Conservation (phyloP, 2,329 filamentous ascomycete species). For the Dryadomyces sulphureus region DNA sequence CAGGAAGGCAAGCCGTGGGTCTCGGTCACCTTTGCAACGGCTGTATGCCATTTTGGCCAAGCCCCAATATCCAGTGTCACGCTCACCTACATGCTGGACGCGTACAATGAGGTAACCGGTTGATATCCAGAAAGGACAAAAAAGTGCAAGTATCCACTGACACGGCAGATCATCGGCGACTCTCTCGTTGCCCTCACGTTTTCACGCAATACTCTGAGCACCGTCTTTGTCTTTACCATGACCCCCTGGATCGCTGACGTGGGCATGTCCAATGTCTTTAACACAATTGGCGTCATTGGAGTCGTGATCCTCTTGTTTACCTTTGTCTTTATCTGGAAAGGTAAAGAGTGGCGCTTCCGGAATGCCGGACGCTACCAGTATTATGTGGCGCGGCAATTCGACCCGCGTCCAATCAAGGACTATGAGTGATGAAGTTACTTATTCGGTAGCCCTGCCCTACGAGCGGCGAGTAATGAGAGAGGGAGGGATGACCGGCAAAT, state of each 20-base stretch:
- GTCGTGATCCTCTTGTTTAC: constrained; percentile 4
- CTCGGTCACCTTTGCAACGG: constrained; percentile 2
- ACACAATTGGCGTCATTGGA: constrained; percentile 8
- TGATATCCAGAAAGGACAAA: neutral
- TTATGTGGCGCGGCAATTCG: constrained; percentile 4
- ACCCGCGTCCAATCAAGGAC: constrained; percentile 6
- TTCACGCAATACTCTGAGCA: constrained; percentile 3
- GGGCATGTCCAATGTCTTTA: constrained; percentile 8
- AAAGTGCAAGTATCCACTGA: neutral
- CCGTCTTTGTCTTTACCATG: constrained; percentile 4
- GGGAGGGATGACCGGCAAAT: too few species aligned
- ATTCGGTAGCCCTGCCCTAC: too few species aligned
- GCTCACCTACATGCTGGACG: constrained; percentile 5
- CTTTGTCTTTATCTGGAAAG: constrained; percentile 8
- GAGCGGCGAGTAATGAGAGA: too few species aligned
- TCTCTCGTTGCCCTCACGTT: constrained; percentile 4
- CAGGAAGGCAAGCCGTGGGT: constrained; percentile 2
- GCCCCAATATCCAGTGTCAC: neutral
- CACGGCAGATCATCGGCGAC: constrained; percentile 3
- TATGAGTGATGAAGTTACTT: neutral
- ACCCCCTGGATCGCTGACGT: constrained; percentile 3
- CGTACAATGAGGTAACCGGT: constrained; percentile 3
- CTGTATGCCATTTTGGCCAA: constrained; percentile 3
- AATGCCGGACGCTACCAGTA: constrained; percentile 3
- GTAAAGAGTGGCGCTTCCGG: constrained; percentile 5